Base-by-base conservation (phyloP, 2,329 filamentous ascomycete species). In the Colletotrichum brevisporum region DNA sequence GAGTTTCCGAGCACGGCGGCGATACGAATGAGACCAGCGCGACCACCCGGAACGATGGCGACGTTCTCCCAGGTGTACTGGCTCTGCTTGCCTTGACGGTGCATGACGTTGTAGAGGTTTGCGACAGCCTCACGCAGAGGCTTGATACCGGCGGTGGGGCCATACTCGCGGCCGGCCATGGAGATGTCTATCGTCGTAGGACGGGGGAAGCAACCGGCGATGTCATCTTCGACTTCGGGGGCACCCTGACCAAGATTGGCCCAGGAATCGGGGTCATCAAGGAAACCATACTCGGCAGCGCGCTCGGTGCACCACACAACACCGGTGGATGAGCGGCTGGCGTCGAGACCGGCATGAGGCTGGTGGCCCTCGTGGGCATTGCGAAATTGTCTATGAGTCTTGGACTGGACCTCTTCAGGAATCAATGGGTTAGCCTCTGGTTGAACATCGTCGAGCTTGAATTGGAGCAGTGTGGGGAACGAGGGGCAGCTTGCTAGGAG, bases 1-100 rank as follows among this genome's bases (percentile, higher is more conserved):
- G 94, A 91, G 79, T 97, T 97, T 72, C 95, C 95, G 74, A 98
- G 83, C 6, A 98, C 94, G 59, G 95, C 95, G 21, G 95, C 95
- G 78, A 98, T 98, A 75, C 95, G 90, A 79, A 98, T 98, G 82
- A 98, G 84, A 56, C 95, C 95, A 41, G 95, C 95, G 75, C 95
- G 90, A 47, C 95, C 95, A 80, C 95, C 95, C 53, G 95, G 95
- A 4, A 98, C 95, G 78, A 98, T 97, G 79, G 93, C 95, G 18
- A 98, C 95, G 80, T 98, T 98, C 85, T 98, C 95, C 92, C 94
- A 98, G 6, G 93, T 97, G 80, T 98, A 98, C 82, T 97, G 87
- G 81, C 92, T 95, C 12, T 90, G 87, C 84, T 96, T 97, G 77
- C 92, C 94, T 83, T 95, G 84, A 72, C 95, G 91, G 77, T 98